Conservation (phyloP, 768 basidiomycete species). For the Strobilomyces echinocephalus region DNA sequence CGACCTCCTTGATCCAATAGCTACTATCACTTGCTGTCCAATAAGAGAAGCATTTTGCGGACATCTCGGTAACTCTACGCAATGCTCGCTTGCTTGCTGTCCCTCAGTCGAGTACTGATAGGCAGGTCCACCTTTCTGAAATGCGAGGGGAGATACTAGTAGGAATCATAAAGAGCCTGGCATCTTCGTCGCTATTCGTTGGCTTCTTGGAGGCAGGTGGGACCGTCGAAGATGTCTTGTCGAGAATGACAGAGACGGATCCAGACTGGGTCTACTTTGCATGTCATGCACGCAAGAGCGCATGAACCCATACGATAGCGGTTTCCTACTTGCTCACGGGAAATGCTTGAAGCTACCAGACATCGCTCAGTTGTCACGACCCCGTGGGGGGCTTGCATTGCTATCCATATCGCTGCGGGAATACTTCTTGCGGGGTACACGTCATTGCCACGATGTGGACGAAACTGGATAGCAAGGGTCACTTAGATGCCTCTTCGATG, state of each 20-base stretch:
- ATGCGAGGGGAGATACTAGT: background rate
- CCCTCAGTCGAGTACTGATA: too few relatives aligned
- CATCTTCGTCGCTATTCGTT: background rate
- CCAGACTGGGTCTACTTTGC: background rate
- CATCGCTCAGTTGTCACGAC: background rate
- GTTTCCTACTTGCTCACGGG: background rate
- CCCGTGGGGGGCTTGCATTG: too few relatives aligned
- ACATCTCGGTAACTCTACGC: background rate
- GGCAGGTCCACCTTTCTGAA: background rate
- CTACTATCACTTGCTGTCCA: too few relatives aligned
- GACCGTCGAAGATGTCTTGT: background rate
- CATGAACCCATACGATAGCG: background rate
- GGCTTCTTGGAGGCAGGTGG: background rate
- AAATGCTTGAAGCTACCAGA: background rate
- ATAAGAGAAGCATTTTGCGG: too few relatives aligned
- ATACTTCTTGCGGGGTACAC: background rate
- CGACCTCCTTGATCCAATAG: too few relatives aligned
- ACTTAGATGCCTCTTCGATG: background rate
- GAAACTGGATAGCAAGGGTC: background rate
- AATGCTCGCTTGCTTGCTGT: background rate
- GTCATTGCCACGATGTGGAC: slow-evolving; percentile 1
- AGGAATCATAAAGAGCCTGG: background rate
- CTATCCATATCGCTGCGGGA: background rate
- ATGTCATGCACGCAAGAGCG: background rate
- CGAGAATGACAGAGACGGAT: background rate